Evolutionary conservation across 2,329 filamentous ascomycete species (phyloP), one percentile per base, ranked within the genome.

Genomic region (Bipolaris gigantea): DNA sequence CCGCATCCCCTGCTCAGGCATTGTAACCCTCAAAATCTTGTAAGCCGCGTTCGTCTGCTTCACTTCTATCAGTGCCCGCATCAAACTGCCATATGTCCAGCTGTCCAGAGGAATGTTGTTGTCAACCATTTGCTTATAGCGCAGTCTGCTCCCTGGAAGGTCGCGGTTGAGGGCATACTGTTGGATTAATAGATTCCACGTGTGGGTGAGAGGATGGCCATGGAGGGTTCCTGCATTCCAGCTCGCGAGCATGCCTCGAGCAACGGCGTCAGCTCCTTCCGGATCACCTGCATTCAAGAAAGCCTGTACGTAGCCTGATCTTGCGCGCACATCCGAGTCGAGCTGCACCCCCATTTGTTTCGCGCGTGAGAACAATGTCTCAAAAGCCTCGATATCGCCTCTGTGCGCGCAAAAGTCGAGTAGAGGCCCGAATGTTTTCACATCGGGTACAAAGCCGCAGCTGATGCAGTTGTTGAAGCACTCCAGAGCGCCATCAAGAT

Each of bases 121-220:
- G 4, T 76, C 66, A 42, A 79, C 73, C 83, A 89, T 88, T 49
- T 77, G 76, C 27, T 75, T 73, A 60, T 85, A 83, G 3, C 84
- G 71, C 48, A 79, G 76, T 59, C 82, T 79, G 15, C 82, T 78
- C n/a, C 77, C 78, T 19, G 77, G 69, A 25, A 86, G 64, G 56
- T 88, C 81, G 50, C 87, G 83, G 6, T 83, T 80, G 50, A 84
- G 76, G 6, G 89, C 89, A 70, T 91, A 82, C 56, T 88, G 84
- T 51, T 82, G 80, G 4, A 97, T 77, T 30, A 97, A 75, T 48
- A 85, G 80, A 67, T 97, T 96, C 89, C 90, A 97, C 67, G 91
- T 84, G 30, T 80, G 77, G 2, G 86, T 86, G 19, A 82, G 77
- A 1, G 80, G 77, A 25, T 66, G 36, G 1, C 84, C 80, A 16